Conservation (phyloP, 106 monocot species). For the Dendrobium officinale region DNA sequence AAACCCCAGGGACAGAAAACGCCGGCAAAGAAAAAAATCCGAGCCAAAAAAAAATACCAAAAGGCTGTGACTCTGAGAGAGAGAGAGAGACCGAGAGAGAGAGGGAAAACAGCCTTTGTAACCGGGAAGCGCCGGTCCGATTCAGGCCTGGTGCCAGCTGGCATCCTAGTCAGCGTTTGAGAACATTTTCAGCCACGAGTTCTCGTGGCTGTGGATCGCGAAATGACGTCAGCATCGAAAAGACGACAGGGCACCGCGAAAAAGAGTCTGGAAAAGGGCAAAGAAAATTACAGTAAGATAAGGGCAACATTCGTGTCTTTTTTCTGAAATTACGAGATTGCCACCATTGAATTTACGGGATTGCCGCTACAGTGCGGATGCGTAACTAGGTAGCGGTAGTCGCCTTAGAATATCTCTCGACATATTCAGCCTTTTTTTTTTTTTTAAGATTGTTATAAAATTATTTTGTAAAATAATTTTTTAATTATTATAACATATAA, state of each 20-base stretch:
- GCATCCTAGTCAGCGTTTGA: slow-evolving; percentile 4
- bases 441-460: too few relatives aligned
- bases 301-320: not conserved
- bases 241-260: not conserved
- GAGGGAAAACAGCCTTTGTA: not conserved
- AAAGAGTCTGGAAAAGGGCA: not conserved
- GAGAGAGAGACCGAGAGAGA: not conserved
- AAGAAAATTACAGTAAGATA: not conserved
- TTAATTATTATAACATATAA: too few relatives aligned
- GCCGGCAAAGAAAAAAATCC: not conserved
- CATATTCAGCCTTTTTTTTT: too few relatives aligned
- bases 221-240: not conserved
- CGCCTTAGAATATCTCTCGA: too few relatives aligned
- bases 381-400: too few relatives aligned
- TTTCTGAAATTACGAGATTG: not conserved
- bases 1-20: not conserved
- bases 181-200: not conserved
- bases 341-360: not conserved
- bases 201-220: slow-evolving; percentile 6
- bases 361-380: too few relatives aligned
- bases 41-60: not conserved
- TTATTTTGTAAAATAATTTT: too few relatives aligned
- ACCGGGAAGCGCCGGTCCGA: slow-evolving; percentile 1
- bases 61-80: not conserved
- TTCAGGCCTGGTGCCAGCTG: slow-evolving; percentile 2